phyloP scores from a whole-genome alignment of 331 rosid species.

The Prunus yedoensis region DNA sequence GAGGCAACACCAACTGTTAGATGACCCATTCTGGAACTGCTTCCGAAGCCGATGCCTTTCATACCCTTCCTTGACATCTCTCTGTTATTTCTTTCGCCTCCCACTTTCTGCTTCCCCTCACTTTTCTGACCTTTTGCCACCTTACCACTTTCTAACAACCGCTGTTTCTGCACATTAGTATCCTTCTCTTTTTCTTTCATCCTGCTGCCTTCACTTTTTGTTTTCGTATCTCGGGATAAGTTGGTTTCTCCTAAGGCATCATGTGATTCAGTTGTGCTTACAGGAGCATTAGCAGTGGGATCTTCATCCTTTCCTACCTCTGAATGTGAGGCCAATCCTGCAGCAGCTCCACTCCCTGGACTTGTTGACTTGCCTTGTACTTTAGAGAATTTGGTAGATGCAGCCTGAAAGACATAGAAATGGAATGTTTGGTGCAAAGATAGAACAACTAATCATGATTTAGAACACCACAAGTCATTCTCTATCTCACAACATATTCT shows the following conservation, averaged over 20 bases:
- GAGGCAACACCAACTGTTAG: constrained; percentile 51
- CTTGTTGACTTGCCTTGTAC: constrained; percentile 33
- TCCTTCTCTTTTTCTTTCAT: constrained; percentile 42
- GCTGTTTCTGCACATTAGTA: constrained; percentile 24
- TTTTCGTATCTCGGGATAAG: constrained; percentile 11
- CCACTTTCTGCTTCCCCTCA: constrained; percentile 36
- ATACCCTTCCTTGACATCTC: constrained; percentile 31
- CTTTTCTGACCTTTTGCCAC: constrained; percentile 28
- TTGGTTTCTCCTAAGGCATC: constrained; percentile 27
- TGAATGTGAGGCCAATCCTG: constrained; percentile 25
- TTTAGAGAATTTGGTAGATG: constrained; percentile 33
- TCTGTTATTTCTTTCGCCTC: constrained; percentile 28
- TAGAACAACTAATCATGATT: not conserved
- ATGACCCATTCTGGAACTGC: constrained; percentile 43
- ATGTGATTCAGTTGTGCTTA: constrained; percentile 9
- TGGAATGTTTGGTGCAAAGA: not conserved
- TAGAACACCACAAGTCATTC: not conserved
- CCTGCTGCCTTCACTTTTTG: constrained; percentile 17
- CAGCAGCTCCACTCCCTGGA: constrained; percentile 28
- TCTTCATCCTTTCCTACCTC: constrained; percentile 34
- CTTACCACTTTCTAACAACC: constrained; percentile 30
- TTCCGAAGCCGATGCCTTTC: constrained; percentile 37
- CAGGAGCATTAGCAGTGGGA: constrained; percentile 19
- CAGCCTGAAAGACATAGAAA: constrained; percentile 33
- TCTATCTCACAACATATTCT: not conserved